Evolutionary conservation across 2,329 filamentous ascomycete species (phyloP).

Genomic region (Graphilbum fragrans): DNA sequence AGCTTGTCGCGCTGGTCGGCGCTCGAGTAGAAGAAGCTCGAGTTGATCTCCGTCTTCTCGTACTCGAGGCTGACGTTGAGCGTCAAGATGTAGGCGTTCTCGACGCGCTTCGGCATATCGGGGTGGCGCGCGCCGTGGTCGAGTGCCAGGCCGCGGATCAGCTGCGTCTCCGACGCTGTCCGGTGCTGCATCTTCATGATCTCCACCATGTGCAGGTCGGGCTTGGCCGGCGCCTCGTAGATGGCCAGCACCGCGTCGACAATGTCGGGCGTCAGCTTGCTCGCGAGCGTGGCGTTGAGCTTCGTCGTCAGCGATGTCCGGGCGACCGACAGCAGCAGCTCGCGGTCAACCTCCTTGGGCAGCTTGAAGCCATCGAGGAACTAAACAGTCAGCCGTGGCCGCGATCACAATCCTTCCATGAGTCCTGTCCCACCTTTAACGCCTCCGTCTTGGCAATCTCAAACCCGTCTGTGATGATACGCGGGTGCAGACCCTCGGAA

Average conservation of each 20-base stretch:
- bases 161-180: slow-evolving; percentile 86
- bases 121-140: slow-evolving; percentile 95
- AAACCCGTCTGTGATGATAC: slow-evolving; percentile 94
- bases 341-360: slow-evolving; percentile 74
- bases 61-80: slow-evolving; percentile 97
- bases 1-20: slow-evolving; percentile 96
- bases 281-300: slow-evolving; percentile 76
- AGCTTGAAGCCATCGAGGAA: slow-evolving; percentile 95
- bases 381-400: slow-evolving; percentile 28
- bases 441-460: slow-evolving; percentile 92
- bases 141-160: slow-evolving; percentile 83
- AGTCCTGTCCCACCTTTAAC: too few species aligned
- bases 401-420: not conserved
- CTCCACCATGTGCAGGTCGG: slow-evolving; percentile 97
- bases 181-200: slow-evolving; percentile 99
- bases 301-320: slow-evolving; percentile 93
- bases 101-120: slow-evolving; percentile 93
- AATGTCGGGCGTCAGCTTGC: slow-evolving; percentile 86
- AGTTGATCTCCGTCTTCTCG: slow-evolving; percentile 99
- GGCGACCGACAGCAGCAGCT: slow-evolving; percentile 85
- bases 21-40: slow-evolving; percentile 94
- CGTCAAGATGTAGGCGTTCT: slow-evolving; percentile 90
- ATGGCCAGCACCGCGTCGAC: slow-evolving; percentile 95
- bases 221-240: slow-evolving; percentile 78
- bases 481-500: slow-evolving; percentile 87